Base-by-base conservation (phyloP, 352 stramenopile genomes). In the Phytophthora foliorum region DNA sequence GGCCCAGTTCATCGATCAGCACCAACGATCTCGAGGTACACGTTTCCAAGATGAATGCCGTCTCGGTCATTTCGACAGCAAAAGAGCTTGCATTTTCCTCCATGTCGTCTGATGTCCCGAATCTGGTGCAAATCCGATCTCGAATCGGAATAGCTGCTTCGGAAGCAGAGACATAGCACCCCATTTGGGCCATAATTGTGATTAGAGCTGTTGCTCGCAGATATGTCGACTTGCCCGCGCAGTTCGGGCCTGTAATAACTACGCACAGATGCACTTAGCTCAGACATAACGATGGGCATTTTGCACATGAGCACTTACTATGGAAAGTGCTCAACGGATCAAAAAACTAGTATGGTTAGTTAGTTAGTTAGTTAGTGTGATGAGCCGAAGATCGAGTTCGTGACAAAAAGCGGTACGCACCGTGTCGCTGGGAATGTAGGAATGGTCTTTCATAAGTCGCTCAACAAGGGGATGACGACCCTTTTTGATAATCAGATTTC, bases 21-120 rank as follows among this genome's bases (percentile, higher is more conserved):
- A 98, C 84, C 41, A 98, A 74, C 11, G 81, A 96, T 27, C 55
- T 81, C 39, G 72, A 36, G 7, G 88, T 93, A 48, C 80, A 86
- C 6, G 80, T 76, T 60, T 96, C 89, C 19, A 97, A 65, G 2
- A 96, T 94, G 63, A 96, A 95, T 9, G 89, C 89, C 3, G 82
- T 91, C 57, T 98, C 92, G 0, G 84, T 89, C 94, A 98, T 98
- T 57, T 98, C 94, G 25, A 97, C 83, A 11, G 80, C 81, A 66
- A 98, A 98, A 4, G 92, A 97, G 53, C 90, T 97, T 17, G 93
- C 74, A 64, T 98, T 98, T 67, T 97, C 91, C 76, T 98, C 93
- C 84, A 98, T 97, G 57, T 97, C 91, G 51, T 98, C 94, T 3
- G 89, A 93, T 7, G 92, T 98, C 10, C 91, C 92, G 42, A 98